Base-by-base conservation (phyloP, 768 basidiomycete species). In the Paxillus ammoniavirescens region DNA sequence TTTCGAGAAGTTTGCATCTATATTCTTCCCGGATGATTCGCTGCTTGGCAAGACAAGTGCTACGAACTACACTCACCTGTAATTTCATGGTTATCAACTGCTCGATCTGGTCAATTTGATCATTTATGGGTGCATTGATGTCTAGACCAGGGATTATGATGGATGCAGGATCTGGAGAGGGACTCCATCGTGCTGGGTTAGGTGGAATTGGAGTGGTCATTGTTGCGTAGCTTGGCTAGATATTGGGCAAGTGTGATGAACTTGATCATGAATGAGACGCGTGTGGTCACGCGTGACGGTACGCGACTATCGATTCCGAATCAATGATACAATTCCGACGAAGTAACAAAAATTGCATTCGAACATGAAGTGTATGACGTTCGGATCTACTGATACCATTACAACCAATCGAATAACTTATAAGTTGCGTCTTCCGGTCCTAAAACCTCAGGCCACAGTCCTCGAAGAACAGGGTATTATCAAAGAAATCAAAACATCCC, bases 51-150 rank as follows among this genome's bases (percentile, higher is more conserved):
- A 36, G 30, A 9, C 38, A n/a, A 23, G 18, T 8, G 30, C 13
- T 15, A 36, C 13, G 44, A 43, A n/a, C 36, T 5, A 36, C 14
- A 23, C 67, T 59, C 51, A 88, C 92, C 81, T 95, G 94, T 10
- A 98, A 77, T 60, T 93, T 88, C 49, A 94, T 79, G 8, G 95
- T 94, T 56, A 96, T 95, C 63, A 95, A 78, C 66, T 97, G 95
- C 70, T 98, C 95, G 53, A 97, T 92, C 71, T 95, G 91, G 64
- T 96, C 93, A 50, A 93, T 87, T 73, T 97, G 94, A 63, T 87
- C 92, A 54, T 80, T 80, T 23, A 84, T 74, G 18, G 88, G 77
- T 21, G 88, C 87, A 9, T 73, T 76, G 1, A 79, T 81, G 61
- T 93, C 87, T 36, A 93, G 75, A 0, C 91, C 90, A 8, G 89